Conservation (phyloP, 805 yeast species). For the Starmerella stigmatis region DNA sequence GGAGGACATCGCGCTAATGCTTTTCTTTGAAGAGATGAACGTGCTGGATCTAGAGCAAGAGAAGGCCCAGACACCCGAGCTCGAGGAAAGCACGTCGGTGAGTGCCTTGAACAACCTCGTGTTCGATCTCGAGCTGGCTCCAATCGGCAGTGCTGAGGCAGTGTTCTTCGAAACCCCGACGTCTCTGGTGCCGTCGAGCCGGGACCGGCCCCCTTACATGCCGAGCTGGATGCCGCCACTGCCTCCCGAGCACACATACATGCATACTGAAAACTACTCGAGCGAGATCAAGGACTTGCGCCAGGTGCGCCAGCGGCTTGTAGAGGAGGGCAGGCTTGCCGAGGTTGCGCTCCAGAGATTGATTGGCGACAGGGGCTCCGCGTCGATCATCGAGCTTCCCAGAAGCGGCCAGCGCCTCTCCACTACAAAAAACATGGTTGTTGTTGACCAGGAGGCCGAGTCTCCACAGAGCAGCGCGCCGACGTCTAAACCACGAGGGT, state of each 20-base stretch:
- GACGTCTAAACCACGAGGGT: slow-evolving; percentile 3
- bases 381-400: slow-evolving; percentile 21
- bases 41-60: slow-evolving; percentile 29
- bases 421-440: slow-evolving; percentile 1
- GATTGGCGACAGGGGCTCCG: slow-evolving; percentile 29
- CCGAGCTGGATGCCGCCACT: slow-evolving; percentile 75
- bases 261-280: slow-evolving; percentile 60
- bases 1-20: slow-evolving; percentile 29
- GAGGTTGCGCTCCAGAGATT: slow-evolving; percentile 65
- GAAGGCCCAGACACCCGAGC: slow-evolving; percentile 16
- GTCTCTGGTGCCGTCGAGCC: slow-evolving; percentile 45
- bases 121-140: slow-evolving; percentile 28
- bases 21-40: slow-evolving; percentile 27
- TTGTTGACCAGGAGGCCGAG: slow-evolving; percentile 7
- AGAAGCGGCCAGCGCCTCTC: not conserved
- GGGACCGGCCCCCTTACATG: slow-evolving; percentile 37
- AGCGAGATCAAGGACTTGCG: slow-evolving; percentile 58
- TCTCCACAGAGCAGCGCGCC: too few relatives aligned
- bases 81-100: slow-evolving; percentile 18
- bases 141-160: slow-evolving; percentile 36
- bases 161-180: slow-evolving; percentile 43
- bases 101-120: slow-evolving; percentile 25
- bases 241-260: slow-evolving; percentile 91
- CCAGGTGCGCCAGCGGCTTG: slow-evolving; percentile 56
- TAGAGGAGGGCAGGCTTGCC: slow-evolving; percentile 70